A percentile compares a stretch with the other conserved stretches of the same genome.
Evolutionary conservation across 2,329 filamentous ascomycete species (phyloP).

Genomic region (Cordyceps cateniannulata): DNA sequence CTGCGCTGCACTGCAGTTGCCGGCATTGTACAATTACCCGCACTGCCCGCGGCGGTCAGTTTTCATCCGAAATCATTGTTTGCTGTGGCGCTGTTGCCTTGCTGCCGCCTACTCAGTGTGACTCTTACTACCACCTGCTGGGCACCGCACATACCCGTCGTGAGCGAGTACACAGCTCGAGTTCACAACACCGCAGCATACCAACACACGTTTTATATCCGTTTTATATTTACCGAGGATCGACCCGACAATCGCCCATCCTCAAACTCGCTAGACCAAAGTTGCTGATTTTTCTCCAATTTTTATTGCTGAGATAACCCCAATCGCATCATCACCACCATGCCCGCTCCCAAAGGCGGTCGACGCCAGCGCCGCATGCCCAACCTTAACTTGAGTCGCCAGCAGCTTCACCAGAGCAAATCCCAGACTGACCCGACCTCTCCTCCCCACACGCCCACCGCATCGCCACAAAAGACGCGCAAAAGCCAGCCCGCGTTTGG

Average conservation of each 20-base stretch:
- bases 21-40: background rate
- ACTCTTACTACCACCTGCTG: background rate
- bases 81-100: background rate
- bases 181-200: background rate
- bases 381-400: conserved; percentile 30
- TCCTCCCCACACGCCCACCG: conserved; percentile 41
- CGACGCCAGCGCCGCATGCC: conserved; percentile 36
- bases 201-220: background rate
- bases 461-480: conserved; percentile 28
- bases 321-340: conserved; percentile 13
- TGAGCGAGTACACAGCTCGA: background rate
- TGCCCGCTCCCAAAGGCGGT: conserved; percentile 27
- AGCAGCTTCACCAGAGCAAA: conserved; percentile 18
- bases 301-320: background rate
- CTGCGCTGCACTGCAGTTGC: background rate
- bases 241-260: background rate
- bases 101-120: background rate
- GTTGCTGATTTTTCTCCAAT: background rate
- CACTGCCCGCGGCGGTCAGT: background rate
- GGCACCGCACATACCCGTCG: background rate
- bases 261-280: background rate
- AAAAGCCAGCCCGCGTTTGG: conserved; percentile 28
- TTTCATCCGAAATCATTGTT: background rate
- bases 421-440: conserved; percentile 34
- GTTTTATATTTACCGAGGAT: background rate